phyloP scores from a whole-genome alignment of 2,329 filamentous ascomycete genomes.

The Fusarium xyrophilum region DNA sequence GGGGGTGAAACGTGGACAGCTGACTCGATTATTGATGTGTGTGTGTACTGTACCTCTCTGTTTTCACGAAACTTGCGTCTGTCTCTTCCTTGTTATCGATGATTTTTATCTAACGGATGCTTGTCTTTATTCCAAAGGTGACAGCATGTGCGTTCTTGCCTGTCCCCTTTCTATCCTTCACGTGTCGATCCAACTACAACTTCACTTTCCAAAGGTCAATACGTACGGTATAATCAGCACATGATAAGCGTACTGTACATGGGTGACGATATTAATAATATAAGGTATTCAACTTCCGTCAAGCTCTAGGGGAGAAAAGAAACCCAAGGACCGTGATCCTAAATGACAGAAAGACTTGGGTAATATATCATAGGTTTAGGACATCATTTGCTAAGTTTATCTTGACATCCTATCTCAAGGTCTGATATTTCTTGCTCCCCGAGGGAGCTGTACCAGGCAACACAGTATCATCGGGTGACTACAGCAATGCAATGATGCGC shows the following conservation, averaged over 20 bases:
- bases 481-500: not conserved
- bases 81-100: not conserved
- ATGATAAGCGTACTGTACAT: conserved; percentile 8
- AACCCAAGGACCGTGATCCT: not conserved
- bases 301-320: not conserved
- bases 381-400: not conserved
- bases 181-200: conserved; percentile 3
- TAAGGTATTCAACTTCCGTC: not conserved
- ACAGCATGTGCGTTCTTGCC: not conserved
- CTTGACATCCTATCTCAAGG: not conserved
- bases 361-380: not conserved
- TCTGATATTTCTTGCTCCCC: not conserved
- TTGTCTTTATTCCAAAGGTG: not conserved
- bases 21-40: not conserved
- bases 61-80: not conserved
- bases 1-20: not conserved
- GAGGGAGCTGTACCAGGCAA: not conserved
- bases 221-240: not conserved
- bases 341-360: not conserved
- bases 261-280: not conserved
- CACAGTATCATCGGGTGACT: conserved; percentile 4
- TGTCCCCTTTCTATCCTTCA: not conserved
- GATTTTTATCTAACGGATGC: not conserved
- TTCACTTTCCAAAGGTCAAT: conserved; percentile 11
- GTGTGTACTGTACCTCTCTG: no score